A percentile compares a stretch with the other conserved stretches of the same genome.
Conservation (phyloP, 139 green algal genomes). For the Limnomonas spitsbergensis region DNA sequence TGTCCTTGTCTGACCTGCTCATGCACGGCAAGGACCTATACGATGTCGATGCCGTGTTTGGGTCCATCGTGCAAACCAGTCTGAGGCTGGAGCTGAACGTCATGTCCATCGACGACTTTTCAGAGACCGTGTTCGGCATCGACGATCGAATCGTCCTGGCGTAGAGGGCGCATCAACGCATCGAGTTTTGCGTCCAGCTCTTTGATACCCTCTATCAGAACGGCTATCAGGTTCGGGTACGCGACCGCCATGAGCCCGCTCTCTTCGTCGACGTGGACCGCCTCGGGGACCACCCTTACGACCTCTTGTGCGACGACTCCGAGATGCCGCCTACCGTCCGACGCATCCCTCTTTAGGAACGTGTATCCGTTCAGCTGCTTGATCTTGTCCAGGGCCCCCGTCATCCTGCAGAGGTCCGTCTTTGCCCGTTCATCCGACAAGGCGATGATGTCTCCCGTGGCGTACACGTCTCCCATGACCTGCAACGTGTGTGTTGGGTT, state of each 20-base stretch:
- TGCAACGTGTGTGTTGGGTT: too few species aligned
- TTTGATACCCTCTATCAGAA: conserved; percentile 1
- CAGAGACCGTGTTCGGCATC: too few species aligned
- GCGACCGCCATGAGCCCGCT: background rate
- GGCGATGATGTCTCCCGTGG: conserved; percentile 6
- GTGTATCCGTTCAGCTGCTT: background rate
- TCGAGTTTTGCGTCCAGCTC: background rate
- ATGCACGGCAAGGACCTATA: too few species aligned
- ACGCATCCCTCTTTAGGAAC: background rate
- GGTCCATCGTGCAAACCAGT: too few species aligned
- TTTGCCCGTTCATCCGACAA: background rate
- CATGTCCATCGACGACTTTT: too few species aligned
- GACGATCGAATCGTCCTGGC: too few species aligned
- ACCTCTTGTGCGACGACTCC: conserved; percentile 12
- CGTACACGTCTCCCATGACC: conserved; percentile 1
- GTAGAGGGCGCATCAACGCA: too few species aligned
- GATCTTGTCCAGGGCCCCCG: background rate
- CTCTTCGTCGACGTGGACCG: background rate
- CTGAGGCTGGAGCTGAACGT: too few species aligned
- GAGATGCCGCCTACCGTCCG: background rate
- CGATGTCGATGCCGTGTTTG: too few species aligned
- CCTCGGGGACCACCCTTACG: background rate
- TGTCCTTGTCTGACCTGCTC: too few species aligned
- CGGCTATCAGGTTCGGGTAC: conserved; percentile 1
- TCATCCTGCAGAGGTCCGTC: conserved; percentile 3